Percentiles rank a stretch among this genome's conserved stretches.
Evolutionary conservation across 139 green algal species (phyloP).

Genomic region (Desmodesmus armatus): DNA sequence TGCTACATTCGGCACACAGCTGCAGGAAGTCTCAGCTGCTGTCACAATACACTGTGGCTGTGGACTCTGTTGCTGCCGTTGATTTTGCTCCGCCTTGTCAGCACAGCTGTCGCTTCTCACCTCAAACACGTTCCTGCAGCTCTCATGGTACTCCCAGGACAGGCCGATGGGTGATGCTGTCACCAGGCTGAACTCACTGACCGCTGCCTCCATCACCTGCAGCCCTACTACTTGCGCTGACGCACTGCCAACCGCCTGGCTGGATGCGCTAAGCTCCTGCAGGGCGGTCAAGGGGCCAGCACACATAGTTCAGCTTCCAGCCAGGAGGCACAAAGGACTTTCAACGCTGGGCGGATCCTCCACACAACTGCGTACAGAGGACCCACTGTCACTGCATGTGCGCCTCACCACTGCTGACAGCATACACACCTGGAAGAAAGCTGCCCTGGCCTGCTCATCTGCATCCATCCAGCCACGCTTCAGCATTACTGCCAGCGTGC

Average conservation of each 20-base stretch:
- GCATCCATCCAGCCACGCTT: conserved; percentile 81
- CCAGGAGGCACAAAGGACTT: neutral
- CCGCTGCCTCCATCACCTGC: conserved; percentile 69
- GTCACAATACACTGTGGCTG: neutral
- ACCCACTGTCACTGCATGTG: neutral
- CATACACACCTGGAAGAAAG: conserved; percentile 58
- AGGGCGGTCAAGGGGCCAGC: neutral
- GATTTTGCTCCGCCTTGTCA: neutral
- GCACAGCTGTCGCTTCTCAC: neutral
- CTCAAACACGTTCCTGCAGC: conserved; percentile 61
- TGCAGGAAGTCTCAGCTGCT: neutral
- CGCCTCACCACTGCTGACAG: neutral
- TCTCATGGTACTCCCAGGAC: conserved; percentile 85
- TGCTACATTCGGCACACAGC: too few relatives aligned
- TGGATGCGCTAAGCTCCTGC: conserved; percentile 35
- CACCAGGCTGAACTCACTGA: conserved; percentile 82
- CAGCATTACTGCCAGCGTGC: conserved; percentile 67
- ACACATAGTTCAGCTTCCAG: neutral
- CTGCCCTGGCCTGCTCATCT: conserved; percentile 9
- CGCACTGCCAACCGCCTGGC: neutral
- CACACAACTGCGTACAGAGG: neutral
- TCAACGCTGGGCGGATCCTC: neutral
- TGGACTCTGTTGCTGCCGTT: neutral
- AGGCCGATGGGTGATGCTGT: conserved; percentile 80
- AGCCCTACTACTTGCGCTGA: conserved; percentile 41